Base-by-base conservation (phyloP, 495 filamentous ascomycete species). In the Talaromyces borbonicus region DNA sequence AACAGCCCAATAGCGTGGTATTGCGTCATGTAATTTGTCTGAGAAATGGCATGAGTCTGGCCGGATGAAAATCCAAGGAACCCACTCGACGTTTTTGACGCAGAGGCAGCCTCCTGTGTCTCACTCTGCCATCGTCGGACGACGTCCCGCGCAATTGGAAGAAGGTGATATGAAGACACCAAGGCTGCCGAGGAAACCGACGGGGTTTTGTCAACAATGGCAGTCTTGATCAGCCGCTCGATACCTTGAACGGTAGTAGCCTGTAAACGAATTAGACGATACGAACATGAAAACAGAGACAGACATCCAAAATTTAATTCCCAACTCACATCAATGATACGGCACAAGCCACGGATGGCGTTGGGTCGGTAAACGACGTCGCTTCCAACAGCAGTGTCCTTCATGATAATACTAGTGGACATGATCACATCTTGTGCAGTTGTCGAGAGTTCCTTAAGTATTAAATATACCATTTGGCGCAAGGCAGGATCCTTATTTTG, bases 391-490 rank as follows among this genome's bases (percentile, higher is more conserved):
- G 89, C 87, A 5, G 90, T 95, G 61, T 99, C 92, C 72, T 99
- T 99, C 90, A 99, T 99, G 51, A 99, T 95, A 55, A 88, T 95
- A 67, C 85, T 90, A 18, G 92, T 99, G 43, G 95, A 90, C 92
- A 99, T 97, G 54, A 99, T 99, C 48, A 95, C 90, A 75, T 99
- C 92, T 66, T 97, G 90, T 23, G 93, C 90, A n/a, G 88, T 93
- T 59, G 80, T 77, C 49, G 90, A 86, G 53, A 99, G 73, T 75
- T 99, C 92, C 75, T 95, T 96, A 71, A 98, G 82, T 53, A 95
- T 81, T 24, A 98, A 75, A 70, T 97, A 95, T 27, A 99, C 90
- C 90, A 97, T 97, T 72, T 99, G 92, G 56, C 92, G 88, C 64
- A 99, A 75, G 52, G 86, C 88, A 54, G 90, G 86, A 80, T 99